Evolutionary conservation across 345 rosid genomes (phyloP), one percentile per base, ranked within the genome.

Genomic region (Boechera divaricarpa): DNA sequence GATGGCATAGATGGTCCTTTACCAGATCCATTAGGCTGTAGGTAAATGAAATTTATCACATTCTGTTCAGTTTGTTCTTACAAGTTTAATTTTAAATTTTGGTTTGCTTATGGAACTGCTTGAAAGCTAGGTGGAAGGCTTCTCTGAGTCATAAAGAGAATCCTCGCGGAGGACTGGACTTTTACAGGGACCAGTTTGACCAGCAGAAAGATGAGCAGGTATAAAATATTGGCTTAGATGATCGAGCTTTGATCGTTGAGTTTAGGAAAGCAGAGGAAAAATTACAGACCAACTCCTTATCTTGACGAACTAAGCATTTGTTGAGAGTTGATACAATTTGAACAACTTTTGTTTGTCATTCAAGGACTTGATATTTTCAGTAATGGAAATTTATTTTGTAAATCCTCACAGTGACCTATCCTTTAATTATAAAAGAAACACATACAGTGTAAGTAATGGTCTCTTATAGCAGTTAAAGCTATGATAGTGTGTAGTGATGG

Each of bases 141-240:
- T 79, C 82, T 69, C 66, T 79, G 57, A 79, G 82, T 56, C 82
- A 79, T 74, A 79, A 79, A 75, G 82, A 79, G 72, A 79, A 79
- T 69, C 82, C 82, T 13, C 82, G 82, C 1, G 79, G 82, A 74
- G 82, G 82, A 63, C 76, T 79, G 5, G 82, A 79, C 51, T 79
- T 79, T 74, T 79, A 79, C 63, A 69, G 82, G 48, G 82, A 79
- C 54, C 82, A 79, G 12, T 79, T 79, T 79, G 82, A 79, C 79
- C 82, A 79, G 79, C 82, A 79, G 76, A 79, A 79, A 79, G 76
- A 74, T 68, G 82, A 74, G 49, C 82, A 79, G 82, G 82, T 79
- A 73, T 49, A 13, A 35, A 58, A 28, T 12, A 18, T 18, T 18
- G 21, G 47, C 63, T n/a, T 47, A 6, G 0, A 73, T 62, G 16